These are phyloP conservation scores for Luffa acutangula DNA, from an alignment of 306 rosid genomes.

Conservation along the genomic window DNA sequence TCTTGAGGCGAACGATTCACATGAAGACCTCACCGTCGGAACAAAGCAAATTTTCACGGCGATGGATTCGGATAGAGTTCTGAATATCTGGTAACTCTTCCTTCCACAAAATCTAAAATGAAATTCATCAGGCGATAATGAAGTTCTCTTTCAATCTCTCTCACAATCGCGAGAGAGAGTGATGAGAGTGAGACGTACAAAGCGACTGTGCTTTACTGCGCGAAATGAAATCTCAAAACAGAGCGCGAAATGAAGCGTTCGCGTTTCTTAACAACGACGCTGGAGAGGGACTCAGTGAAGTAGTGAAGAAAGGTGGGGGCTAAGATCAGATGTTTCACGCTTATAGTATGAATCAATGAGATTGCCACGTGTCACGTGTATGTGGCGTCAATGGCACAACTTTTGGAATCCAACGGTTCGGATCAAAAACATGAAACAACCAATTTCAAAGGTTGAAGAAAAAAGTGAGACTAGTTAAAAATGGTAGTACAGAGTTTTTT, in stretches of 20 bases:
- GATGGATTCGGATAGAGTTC: neutral
- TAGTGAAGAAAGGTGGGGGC: neutral
- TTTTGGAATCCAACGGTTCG: neutral
- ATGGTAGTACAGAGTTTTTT: neutral
- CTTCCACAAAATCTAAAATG: neutral
- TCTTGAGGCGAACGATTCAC: neutral
- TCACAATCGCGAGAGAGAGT: neutral
- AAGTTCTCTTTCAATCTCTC: neutral
- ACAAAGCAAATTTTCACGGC: neutral
- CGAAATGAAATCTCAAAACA: neutral
- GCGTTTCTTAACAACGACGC: neutral
- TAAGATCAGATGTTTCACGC: neutral
- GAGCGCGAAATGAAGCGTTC: constrained; percentile 2
- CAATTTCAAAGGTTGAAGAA: neutral
- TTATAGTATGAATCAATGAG: neutral
- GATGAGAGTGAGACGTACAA: neutral
- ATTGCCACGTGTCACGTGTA: neutral
- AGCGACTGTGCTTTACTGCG: neutral
- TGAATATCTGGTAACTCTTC: neutral
- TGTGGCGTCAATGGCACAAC: neutral
- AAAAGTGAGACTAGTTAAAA: neutral
- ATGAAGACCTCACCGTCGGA: neutral
- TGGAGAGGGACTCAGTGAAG: neutral
- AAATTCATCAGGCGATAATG: neutral
- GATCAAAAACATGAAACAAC: neutral